A percentile compares a stretch with the other conserved stretches of the same genome.
phyloP scores from a whole-genome alignment of 805 yeast species.

The Pichia insulana region DNA sequence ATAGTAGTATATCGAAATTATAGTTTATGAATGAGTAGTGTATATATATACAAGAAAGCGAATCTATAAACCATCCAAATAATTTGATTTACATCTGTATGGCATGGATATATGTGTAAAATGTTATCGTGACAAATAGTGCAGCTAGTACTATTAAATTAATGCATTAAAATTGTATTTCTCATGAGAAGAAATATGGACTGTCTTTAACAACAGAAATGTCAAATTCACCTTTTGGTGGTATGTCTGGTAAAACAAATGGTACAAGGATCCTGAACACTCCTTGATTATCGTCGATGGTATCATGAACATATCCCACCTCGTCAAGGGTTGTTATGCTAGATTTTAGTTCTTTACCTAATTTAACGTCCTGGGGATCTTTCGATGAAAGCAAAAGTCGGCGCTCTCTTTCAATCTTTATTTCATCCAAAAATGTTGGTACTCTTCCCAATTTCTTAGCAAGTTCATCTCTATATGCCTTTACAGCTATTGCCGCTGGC shows the following conservation, averaged over 20 bases:
- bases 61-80: too few species aligned
- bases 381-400: constrained; percentile 43
- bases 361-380: constrained; percentile 38
- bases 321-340: constrained; percentile 51
- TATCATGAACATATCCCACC: constrained; percentile 14
- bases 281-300: constrained; percentile 16
- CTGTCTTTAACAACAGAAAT: constrained; percentile 65
- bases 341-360: constrained; percentile 54
- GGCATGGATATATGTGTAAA: too few species aligned
- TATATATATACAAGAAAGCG: too few species aligned
- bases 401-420: constrained; percentile 60
- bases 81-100: too few species aligned
- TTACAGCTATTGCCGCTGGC: constrained; percentile 42
- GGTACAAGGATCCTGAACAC: constrained; percentile 50
- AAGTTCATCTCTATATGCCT: constrained; percentile 39
- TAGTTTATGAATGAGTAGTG: too few species aligned
- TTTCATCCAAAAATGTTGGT: constrained; percentile 63
- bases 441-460: constrained; percentile 43
- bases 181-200: constrained; percentile 59
- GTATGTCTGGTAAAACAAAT: constrained; percentile 60
- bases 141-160: too few species aligned
- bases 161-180: too few species aligned
- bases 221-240: constrained; percentile 77
- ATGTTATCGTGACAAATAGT: too few species aligned
- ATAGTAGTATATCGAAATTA: too few species aligned